Conservation (phyloP, 805 yeast species). For the Hanseniaspora meyeri region DNA sequence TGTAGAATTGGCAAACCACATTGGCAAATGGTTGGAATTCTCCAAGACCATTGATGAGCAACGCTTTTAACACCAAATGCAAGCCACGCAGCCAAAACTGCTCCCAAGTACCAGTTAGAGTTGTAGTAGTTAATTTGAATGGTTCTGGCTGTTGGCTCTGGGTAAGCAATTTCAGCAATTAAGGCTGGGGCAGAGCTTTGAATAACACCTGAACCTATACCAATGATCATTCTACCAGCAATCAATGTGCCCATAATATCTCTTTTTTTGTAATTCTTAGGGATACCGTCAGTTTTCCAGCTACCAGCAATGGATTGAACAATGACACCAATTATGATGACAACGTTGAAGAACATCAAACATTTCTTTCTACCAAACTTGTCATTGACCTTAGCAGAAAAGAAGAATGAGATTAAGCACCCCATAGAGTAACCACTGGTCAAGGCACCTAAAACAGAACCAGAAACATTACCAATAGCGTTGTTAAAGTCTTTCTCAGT, state of each 20-base stretch:
- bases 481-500: conserved; percentile 32
- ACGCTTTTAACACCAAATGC: conserved; percentile 35
- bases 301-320: conserved; percentile 16
- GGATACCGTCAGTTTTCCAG: conserved; percentile 25
- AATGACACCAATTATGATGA: conserved; percentile 17
- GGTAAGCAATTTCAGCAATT: conserved; percentile 40
- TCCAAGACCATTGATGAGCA: conserved; percentile 34
- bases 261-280: conserved; percentile 31
- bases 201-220: conserved; percentile 35
- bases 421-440: conserved; percentile 35
- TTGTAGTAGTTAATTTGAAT: conserved; percentile 36
- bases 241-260: conserved; percentile 29
- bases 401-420: conserved; percentile 22
- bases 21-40: conserved; percentile 43
- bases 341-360: conserved; percentile 22
- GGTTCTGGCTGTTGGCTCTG: conserved; percentile 31
- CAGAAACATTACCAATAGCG: conserved; percentile 31
- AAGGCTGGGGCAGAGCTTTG: conserved; percentile 36
- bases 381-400: conserved; percentile 28
- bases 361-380: conserved; percentile 32
- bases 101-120: conserved; percentile 42
- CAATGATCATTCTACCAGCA: conserved; percentile 36
- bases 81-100: conserved; percentile 40
- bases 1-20: conserved; percentile 38
- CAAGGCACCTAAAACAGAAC: conserved; percentile 31